phyloP scores from a whole-genome alignment of 148 eudicot genomes.

The Fagopyrum tataricum region DNA sequence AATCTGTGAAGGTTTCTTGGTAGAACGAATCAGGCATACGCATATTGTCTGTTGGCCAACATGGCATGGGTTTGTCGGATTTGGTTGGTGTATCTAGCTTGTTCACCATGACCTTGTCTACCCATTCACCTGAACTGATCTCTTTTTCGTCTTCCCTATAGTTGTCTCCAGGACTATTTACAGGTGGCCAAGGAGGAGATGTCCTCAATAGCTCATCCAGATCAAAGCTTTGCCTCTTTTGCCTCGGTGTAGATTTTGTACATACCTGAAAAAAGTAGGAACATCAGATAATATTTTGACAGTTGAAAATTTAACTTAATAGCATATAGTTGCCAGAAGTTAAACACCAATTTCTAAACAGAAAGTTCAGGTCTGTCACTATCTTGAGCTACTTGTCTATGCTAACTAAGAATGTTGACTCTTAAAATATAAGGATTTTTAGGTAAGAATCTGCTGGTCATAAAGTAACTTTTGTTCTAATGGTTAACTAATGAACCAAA shows the following conservation, averaged over 20 bases:
- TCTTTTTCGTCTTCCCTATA: slow-evolving; percentile 58
- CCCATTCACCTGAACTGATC: slow-evolving; percentile 83
- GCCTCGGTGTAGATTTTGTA: slow-evolving; percentile 41
- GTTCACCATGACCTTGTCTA: slow-evolving; percentile 97
- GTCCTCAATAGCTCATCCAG: slow-evolving; percentile 78
- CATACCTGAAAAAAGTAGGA: slow-evolving; percentile 28
- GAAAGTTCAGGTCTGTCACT: neutral
- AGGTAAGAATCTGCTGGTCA: neutral
- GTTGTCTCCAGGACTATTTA: slow-evolving; percentile 38
- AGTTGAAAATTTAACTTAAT: neutral
- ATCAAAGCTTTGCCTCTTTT: slow-evolving; percentile 67
- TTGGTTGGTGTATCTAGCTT: slow-evolving; percentile 57
- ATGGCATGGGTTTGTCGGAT: slow-evolving; percentile 15
- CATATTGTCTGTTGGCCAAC: slow-evolving; percentile 24
- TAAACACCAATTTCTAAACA: neutral
- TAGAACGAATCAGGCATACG: slow-evolving; percentile 45
- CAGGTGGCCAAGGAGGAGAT: slow-evolving; percentile 91
- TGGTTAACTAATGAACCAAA: no score
- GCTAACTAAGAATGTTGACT: neutral
- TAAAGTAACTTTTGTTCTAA: no score
- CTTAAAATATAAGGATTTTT: neutral
- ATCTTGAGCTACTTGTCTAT: neutral
- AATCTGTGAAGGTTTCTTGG: slow-evolving; percentile 60
- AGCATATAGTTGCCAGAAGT: neutral
- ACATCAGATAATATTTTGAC: neutral